Percentiles rank a stretch among this genome's conserved stretches.
Evolutionary conservation across 345 rosid genomes (phyloP).

Genomic region (Diplotaxis tenuifolia): DNA sequence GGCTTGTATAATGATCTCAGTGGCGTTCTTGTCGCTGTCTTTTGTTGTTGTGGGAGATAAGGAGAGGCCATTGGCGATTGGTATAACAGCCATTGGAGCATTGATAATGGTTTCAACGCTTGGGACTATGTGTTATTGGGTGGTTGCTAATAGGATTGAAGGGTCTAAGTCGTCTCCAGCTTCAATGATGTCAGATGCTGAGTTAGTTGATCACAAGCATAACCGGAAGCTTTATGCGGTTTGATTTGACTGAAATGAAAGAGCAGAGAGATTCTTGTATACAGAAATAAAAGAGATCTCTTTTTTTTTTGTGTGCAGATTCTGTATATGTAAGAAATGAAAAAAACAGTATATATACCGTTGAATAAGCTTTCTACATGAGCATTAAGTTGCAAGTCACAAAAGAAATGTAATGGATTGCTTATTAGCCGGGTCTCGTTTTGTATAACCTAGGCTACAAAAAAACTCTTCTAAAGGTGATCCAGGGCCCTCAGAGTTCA

Average conservation of each 20-base stretch:
- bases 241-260: slow-evolving; percentile 28
- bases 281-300: slow-evolving; percentile 18
- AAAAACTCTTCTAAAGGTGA: background rate
- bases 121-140: slow-evolving; percentile 91
- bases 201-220: slow-evolving; percentile 48
- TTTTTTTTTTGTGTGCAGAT: background rate
- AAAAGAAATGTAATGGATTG: background rate
- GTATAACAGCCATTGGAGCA: slow-evolving; percentile 58
- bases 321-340: background rate
- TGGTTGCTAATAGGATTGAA: slow-evolving; percentile 61
- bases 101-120: slow-evolving; percentile 77
- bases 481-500: background rate
- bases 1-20: slow-evolving; percentile 82
- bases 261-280: slow-evolving; percentile 23
- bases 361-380: background rate
- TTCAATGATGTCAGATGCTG: slow-evolving; percentile 65
- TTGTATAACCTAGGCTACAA: background rate
- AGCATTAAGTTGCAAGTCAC: background rate
- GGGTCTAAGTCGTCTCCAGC: slow-evolving; percentile 56
- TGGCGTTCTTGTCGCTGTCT: slow-evolving; percentile 75
- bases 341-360: background rate
- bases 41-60: slow-evolving; percentile 67
- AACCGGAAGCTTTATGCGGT: slow-evolving; percentile 72
- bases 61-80: slow-evolving; percentile 57
- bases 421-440: background rate